Base-by-base conservation (phyloP, 2,329 filamentous ascomycete genomes). In the Apiospora marii region DNA sequence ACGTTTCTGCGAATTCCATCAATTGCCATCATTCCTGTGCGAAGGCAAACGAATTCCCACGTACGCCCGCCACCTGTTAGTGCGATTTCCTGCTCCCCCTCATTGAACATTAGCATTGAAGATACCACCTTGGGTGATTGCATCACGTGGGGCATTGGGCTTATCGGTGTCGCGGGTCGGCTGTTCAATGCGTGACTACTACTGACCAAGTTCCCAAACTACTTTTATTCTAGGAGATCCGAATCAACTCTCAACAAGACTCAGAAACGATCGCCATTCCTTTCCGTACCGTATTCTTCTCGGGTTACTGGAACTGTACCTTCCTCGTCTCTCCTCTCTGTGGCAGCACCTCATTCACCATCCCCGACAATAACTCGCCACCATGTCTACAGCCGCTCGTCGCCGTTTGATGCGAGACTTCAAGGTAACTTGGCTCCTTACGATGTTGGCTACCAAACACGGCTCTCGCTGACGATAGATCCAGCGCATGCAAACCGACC, bases 401-500 rank as follows among this genome's bases (percentile, higher is more conserved):
- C 90, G 92, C 81, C 91, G 92, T 79, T 85, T 94, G 80, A 94
- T 94, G 92, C 90, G 92, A 79, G 92, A 94, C 83, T 94, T 94
- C 87, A 94, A 94, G 89, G 91, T 92, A 84, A 74, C n/a, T 44
- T 68, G 34, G 37, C 41, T 41, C 16, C 70, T 41, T 24, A 30
- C 64, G 46, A 14, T 61, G 41, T 27, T n/a, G 13, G 37, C 8
- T 41, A 41, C 10, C 19, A 44, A 67, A 30, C 34, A 67, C 19
- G 71, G 34, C 51, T 43, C 10, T 27, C 51, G 58, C 41, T 71
- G 16, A 46, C 37, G n/a, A 41, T 43, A 13, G 37, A 71, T 49
- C 37, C 43, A 98, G 95, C 95, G 96, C 84, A 99, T 99, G 96
- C 96, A 99, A 86, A 98, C 96, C 67, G 96, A 99, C 81, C 96